Evolutionary conservation across 2,329 filamentous ascomycete species (phyloP), one percentile per base, ranked within the genome.

Genomic region (Colletotrichum navitas): DNA sequence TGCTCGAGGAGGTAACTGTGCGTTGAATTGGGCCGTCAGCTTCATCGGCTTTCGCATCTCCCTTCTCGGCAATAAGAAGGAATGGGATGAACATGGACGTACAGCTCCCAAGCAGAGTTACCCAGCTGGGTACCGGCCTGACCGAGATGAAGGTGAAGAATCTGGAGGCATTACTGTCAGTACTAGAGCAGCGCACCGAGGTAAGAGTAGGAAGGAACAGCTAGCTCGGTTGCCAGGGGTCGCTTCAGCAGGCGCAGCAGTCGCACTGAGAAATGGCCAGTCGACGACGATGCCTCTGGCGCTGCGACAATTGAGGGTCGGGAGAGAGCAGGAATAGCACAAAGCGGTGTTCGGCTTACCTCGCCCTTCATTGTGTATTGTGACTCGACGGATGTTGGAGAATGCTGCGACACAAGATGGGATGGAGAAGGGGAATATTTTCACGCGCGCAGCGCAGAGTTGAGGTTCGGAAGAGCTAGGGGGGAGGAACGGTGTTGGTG

Each of bases 31-130:
- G n/a, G 60, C 63, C 66, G 69, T 70, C 66, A 66, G 77, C 79
- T 71, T 39, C 58, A 68, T 43, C 18, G 54, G n/a, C 41, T 43
- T 68, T 80, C 16, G n/a, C 77, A 69, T 63, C 21, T 24, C 11
- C 21, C 32, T n/a, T 14, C 6, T 67, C 36, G 47, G 18, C 32
- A 63, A 54, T 21, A 45, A 49, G 36, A 61, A 52, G 36, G 43
- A 29, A 64, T n/a, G 59, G 56, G 49, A 39, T 41, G 58, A 36
- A 51, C 59, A 34, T 67, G 74, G 32, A 85, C 90, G 80, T 88
- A 93, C 91, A 93, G 90, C 84, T 93, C 91, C 91, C 91, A 93
- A 77, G 91, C 91, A 80, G 89, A 91, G 86, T 92, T 92, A 79
- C 91, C 91, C 75, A 93, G 89, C 88, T 93, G 91, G 80, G 87